Evolutionary conservation across 2,329 filamentous ascomycete species (phyloP).

Genomic region (Hortaea sp.): DNA sequence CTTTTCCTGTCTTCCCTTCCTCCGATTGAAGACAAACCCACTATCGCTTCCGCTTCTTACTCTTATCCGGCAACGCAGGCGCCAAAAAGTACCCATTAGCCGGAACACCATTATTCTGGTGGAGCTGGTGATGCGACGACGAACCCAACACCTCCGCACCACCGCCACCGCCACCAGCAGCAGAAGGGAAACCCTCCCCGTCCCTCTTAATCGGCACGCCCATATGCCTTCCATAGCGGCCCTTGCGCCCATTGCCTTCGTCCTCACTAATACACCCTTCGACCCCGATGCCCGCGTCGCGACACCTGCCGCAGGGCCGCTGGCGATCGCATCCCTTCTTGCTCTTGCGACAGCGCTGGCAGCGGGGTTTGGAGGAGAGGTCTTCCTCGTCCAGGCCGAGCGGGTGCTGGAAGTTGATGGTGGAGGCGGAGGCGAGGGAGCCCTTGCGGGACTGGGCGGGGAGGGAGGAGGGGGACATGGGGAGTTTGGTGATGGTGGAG

Average conservation of each 20-base stretch:
- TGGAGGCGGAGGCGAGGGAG: constrained; percentile 44
- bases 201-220: constrained; percentile 55
- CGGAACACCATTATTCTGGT: constrained; percentile 13
- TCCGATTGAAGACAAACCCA: neutral
- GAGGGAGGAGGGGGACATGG: constrained; percentile 50
- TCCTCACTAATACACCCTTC: constrained; percentile 97
- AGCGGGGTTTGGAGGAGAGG: constrained; percentile 87
- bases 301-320: constrained; percentile 87
- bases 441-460: constrained; percentile 63
- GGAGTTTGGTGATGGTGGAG: constrained; percentile 26
- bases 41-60: constrained; percentile 55
- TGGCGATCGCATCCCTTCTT: constrained; percentile 99
- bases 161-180: constrained; percentile 1
- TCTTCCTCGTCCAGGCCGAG: constrained; percentile 67
- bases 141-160: neutral
- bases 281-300: constrained; percentile 84
- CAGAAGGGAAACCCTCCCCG: constrained; percentile 11
- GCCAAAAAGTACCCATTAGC: constrained; percentile 22
- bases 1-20: too few relatives aligned
- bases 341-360: constrained; percentile 96
- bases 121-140: constrained; percentile 3
- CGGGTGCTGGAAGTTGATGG: constrained; percentile 51
- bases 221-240: constrained; percentile 70
- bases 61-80: constrained; percentile 42
- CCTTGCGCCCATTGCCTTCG: constrained; percentile 93